These are phyloP conservation scores for Crithidia mellificae DNA, from an alignment of 208 protist species.

Conservation along the genomic window DNA sequence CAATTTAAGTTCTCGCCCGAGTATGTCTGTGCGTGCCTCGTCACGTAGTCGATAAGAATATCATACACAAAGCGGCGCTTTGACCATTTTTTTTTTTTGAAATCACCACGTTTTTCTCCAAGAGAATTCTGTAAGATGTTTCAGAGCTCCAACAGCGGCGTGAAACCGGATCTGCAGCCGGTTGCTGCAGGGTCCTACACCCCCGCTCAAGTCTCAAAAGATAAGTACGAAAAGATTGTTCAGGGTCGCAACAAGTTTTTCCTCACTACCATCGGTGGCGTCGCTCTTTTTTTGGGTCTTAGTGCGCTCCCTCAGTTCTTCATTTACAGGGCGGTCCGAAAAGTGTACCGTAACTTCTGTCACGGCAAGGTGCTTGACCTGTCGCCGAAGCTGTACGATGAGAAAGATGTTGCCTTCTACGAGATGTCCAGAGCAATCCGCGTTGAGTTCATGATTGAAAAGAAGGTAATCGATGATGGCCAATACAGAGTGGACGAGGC, in stretches of 20 bases:
- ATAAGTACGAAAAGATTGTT: constrained; percentile 80
- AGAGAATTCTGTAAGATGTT: too few species aligned
- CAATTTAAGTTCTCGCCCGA: too few species aligned
- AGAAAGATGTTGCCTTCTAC: constrained; percentile 66
- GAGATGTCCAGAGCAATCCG: constrained; percentile 73
- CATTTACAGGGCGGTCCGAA: constrained; percentile 54
- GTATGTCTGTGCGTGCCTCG: too few species aligned
- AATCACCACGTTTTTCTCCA: too few species aligned
- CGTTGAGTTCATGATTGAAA: constrained; percentile 78
- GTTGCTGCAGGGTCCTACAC: constrained; percentile 34
- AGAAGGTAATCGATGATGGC: constrained; percentile 71
- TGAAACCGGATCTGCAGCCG: constrained; percentile 25
- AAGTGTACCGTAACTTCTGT: constrained; percentile 56
- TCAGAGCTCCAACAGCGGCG: constrained; percentile 11
- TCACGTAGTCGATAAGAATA: too few species aligned
- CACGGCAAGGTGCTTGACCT: constrained; percentile 75
- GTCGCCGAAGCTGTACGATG: constrained; percentile 79
- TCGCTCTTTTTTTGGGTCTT: constrained; percentile 42
- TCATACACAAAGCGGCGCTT: too few species aligned
- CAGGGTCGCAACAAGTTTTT: constrained; percentile 75
- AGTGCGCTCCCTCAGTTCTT: constrained; percentile 56
- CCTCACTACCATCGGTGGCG: constrained; percentile 40
- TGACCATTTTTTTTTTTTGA: not conserved
- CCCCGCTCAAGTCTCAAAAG: constrained; percentile 55
- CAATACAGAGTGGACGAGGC: constrained; percentile 58